Percentiles rank a stretch among this genome's conserved stretches.
Conservation (phyloP, 257 asterid genomes). For the Solanum piurae region DNA sequence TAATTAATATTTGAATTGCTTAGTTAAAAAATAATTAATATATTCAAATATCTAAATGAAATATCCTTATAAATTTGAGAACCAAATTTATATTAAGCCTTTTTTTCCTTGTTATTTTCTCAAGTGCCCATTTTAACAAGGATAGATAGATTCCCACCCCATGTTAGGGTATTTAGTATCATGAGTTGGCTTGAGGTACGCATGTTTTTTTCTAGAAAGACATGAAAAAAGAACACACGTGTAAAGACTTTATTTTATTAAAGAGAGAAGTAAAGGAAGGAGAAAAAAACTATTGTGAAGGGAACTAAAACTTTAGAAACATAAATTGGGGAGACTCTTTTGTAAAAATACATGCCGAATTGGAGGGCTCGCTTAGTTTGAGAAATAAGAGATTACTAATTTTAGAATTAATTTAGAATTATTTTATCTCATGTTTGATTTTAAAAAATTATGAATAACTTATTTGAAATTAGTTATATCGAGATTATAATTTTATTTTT, state of each 20-base stretch:
- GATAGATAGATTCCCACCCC: neutral
- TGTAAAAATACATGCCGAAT: neutral
- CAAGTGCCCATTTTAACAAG: neutral
- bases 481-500: too few relatives aligned
- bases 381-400: neutral
- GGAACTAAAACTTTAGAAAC: neutral
- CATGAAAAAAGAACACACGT: constrained; percentile 8
- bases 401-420: too few relatives aligned
- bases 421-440: too few relatives aligned
- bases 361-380: neutral
- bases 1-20: neutral
- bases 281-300: neutral
- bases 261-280: neutral
- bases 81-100: neutral
- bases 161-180: constrained; percentile 1
- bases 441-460: too few relatives aligned
- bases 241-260: neutral
- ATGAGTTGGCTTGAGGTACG: constrained; percentile 1
- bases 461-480: too few relatives aligned
- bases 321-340: neutral
- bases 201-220: neutral
- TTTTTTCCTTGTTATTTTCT: neutral
- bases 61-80: neutral
- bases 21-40: neutral
- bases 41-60: neutral